Evolutionary conservation across 352 stramenopile species (phyloP), one percentile per base, ranked within the genome.

Genomic region (Pythium dissimile): DNA sequence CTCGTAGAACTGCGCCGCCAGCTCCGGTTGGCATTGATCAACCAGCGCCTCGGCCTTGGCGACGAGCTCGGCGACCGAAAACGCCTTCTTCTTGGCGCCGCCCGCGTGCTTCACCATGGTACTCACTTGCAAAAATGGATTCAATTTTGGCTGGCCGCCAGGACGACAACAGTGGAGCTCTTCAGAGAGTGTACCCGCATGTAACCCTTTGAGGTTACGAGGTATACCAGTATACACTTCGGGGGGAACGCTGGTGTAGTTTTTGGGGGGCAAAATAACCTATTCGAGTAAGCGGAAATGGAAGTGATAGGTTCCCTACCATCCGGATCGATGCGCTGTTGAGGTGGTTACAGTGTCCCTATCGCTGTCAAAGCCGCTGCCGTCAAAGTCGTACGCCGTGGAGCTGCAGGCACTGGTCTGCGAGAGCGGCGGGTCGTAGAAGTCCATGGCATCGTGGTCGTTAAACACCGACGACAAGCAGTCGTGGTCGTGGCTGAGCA

Each of bases 1-100:
- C 69, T 94, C 77, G 62, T 86, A 93, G 64, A 96, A 96, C 65
- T 82, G 79, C 49, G 91, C 71, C 26, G 84, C 86, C 50, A 94
- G 58, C 47, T 94, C 86, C 5, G 84, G 83, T 54, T 95, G 81
- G 62, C 80, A 93, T 51, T 91, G 75, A 59, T 94, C 86, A 66
- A 96, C 80, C 18, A 96, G 63, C 54, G 66, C 62, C 69, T 96
- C 83, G 49, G 79, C 86, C 67, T 94, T 94, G 63, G 81, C 73
- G 45, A 94, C 73, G 41, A 96, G 64, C 59, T 92, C 80, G 9
- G 69, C 79, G 31, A 78, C 84, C 44, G 77, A 76, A 66, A 73
- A 92, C 42, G 76, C 54, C 35, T 48, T 56, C 38, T 58, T 56
- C 59, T 48, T 37, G 37, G 46, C 38, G 42, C 45, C 42, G 50